phyloP scores from a whole-genome alignment of 2,329 filamentous ascomycete species.

The Epichloe coenophiala region DNA sequence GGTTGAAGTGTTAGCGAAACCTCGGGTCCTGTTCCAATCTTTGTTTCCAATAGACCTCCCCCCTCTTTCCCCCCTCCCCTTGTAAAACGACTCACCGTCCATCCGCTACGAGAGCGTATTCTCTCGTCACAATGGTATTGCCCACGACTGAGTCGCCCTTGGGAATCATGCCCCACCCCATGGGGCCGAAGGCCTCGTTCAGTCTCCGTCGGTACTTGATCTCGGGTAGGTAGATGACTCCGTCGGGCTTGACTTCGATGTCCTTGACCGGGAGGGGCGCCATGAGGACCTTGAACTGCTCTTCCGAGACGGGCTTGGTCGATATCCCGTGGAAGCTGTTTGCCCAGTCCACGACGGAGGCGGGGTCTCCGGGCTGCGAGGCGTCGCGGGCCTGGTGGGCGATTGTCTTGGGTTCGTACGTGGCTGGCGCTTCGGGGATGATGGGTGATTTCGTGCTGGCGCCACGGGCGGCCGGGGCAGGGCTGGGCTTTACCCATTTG shows the following conservation, averaged over 20 bases:
- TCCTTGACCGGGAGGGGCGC: constrained; percentile 56
- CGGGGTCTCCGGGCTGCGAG: neutral
- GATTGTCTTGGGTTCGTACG: constrained; percentile 9
- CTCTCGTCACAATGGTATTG: constrained; percentile 67
- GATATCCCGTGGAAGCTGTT: constrained; percentile 72
- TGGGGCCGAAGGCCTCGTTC: constrained; percentile 84
- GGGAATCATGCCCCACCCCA: constrained; percentile 89
- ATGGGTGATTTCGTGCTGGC: neutral
- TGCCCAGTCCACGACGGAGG: constrained; percentile 54
- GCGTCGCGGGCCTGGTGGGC: constrained; percentile 5
- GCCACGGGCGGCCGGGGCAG: neutral
- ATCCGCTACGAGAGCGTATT: constrained; percentile 82
- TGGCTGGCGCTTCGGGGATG: neutral
- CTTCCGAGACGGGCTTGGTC: constrained; percentile 53
- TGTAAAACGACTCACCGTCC: constrained; percentile 51
- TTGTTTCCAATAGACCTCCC: no score
- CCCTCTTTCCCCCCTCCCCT: no score
- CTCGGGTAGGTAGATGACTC: constrained; percentile 90
- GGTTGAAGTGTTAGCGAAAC: no score
- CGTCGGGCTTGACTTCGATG: constrained; percentile 95
- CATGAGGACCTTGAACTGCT: constrained; percentile 56
- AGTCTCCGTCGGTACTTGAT: constrained; percentile 93
- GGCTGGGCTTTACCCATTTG: constrained; percentile 1
- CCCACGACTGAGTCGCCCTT: constrained; percentile 75
- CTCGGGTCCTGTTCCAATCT: no score